phyloP scores from a whole-genome alignment of 257 asterid genomes.

The Nicotiana paniculata region DNA sequence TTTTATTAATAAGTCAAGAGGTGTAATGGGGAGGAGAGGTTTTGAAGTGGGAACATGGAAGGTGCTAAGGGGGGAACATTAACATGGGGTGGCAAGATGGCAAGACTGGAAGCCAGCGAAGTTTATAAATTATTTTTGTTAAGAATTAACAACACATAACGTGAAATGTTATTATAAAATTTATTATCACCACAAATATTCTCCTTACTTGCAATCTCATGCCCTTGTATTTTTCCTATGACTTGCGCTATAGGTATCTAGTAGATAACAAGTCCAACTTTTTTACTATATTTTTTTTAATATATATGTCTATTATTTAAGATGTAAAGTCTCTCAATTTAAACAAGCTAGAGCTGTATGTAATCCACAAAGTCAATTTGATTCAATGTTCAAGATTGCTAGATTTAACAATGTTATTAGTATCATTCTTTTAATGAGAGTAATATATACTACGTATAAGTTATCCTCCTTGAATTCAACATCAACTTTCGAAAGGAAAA shows the following conservation, averaged over 20 bases:
- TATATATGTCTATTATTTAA: background rate
- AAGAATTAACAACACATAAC: slow-evolving; percentile 30
- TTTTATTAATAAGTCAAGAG: background rate
- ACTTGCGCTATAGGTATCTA: background rate
- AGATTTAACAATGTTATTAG: background rate
- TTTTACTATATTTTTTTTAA: background rate
- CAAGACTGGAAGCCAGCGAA: slow-evolving; percentile 77
- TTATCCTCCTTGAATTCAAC: background rate
- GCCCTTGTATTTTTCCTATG: background rate
- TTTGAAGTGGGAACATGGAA: slow-evolving; percentile 23
- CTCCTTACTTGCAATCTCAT: slow-evolving; percentile 34
- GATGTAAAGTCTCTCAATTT: background rate
- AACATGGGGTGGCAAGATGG: slow-evolving; percentile 49
- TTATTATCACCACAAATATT: slow-evolving; percentile 20
- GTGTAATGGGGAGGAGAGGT: slow-evolving; percentile 8
- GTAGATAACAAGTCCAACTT: background rate
- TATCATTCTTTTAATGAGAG: background rate
- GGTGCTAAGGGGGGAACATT: slow-evolving; percentile 19
- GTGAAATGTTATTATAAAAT: slow-evolving; percentile 39
- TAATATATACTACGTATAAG: background rate
- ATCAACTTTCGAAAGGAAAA: background rate
- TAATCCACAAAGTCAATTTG: background rate
- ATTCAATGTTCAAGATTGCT: background rate
- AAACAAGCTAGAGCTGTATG: background rate
- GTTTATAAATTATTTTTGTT: slow-evolving; percentile 20